phyloP scores from a whole-genome alignment of 1,284 basidiomycete genomes.

The Schizophyllum commune region DNA sequence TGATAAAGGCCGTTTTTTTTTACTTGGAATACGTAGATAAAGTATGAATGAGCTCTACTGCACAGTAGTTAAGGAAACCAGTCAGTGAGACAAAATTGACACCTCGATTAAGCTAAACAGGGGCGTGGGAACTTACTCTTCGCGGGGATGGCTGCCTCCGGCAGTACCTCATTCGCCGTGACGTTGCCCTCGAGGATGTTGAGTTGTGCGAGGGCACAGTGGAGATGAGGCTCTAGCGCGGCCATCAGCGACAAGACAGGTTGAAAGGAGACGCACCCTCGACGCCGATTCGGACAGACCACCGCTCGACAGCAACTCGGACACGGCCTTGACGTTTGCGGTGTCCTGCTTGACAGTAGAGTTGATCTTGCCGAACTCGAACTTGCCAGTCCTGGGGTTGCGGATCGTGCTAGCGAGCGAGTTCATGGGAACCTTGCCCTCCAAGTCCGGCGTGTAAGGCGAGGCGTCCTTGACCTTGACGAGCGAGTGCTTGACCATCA shows the following conservation, averaged over 20 bases:
- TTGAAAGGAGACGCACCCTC: constrained; percentile 53
- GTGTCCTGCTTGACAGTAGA: constrained; percentile 46
- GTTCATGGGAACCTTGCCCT: constrained; percentile 87
- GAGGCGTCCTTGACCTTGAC: constrained; percentile 95
- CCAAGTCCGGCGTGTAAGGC: constrained; percentile 85
- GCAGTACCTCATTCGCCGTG: constrained; percentile 91
- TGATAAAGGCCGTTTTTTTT: no score
- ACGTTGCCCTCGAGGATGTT: constrained; percentile 93
- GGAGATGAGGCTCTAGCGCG: constrained; percentile 78
- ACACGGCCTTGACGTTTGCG: constrained; percentile 62
- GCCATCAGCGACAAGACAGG: background rate
- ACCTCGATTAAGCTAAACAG: no score
- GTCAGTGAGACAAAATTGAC: no score
- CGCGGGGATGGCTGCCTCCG: constrained; percentile 81
- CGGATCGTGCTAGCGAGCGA: constrained; percentile 83
- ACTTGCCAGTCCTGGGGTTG: constrained; percentile 79
- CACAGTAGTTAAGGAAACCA: no score
- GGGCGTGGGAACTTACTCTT: no score
- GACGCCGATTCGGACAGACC: constrained; percentile 39
- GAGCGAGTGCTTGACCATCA: constrained; percentile 89
- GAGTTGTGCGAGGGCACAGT: constrained; percentile 86
- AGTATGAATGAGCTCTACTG: no score
- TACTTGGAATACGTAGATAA: no score
- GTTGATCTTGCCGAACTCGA: constrained; percentile 64
- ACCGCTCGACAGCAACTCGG: constrained; percentile 42